These are phyloP conservation scores for Paspalum notatum DNA, from an alignment of 176 grass and related monocot species.

Conservation along the genomic window DNA sequence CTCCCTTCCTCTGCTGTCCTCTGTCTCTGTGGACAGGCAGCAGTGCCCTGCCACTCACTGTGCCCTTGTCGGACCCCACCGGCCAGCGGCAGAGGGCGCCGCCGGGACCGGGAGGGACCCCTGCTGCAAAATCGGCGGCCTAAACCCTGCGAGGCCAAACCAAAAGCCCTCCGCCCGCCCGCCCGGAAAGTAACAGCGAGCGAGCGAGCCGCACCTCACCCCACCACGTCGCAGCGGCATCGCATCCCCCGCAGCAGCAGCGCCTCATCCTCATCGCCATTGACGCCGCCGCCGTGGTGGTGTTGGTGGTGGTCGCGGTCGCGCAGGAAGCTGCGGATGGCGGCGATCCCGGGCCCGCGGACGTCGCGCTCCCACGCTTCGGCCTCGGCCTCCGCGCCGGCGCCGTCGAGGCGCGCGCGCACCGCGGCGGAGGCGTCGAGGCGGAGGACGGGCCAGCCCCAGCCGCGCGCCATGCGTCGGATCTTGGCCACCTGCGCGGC, in stretches of 20 bases:
- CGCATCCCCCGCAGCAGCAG: too few species aligned
- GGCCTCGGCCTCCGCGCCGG: constrained; percentile 5
- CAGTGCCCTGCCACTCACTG: background rate
- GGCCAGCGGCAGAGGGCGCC: constrained; percentile 39
- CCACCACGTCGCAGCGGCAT: constrained; percentile 59
- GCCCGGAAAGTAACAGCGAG: constrained; percentile 12
- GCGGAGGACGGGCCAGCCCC: constrained; percentile 59
- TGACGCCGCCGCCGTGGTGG: background rate
- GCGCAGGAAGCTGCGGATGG: constrained; percentile 58
- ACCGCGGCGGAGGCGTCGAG: constrained; percentile 65
- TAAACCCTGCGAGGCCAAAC: constrained; percentile 28
- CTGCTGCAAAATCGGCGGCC: constrained; percentile 52
- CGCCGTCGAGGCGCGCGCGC: constrained; percentile 38
- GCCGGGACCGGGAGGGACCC: constrained; percentile 5
- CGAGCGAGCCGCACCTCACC: constrained; percentile 17
- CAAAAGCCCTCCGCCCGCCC: background rate
- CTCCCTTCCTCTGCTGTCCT: background rate
- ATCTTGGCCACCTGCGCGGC: constrained; percentile 69
- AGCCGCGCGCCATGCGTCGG: constrained; percentile 48
- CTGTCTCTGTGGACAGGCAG: background rate
- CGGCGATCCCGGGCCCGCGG: constrained; percentile 45
- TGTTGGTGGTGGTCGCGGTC: background rate
- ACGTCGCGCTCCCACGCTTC: constrained; percentile 67
- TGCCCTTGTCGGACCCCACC: constrained; percentile 42
- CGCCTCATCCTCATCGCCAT: background rate